phyloP scores from a whole-genome alignment of 1,284 basidiomycete species.

The Ganoderma resinaceum region DNA sequence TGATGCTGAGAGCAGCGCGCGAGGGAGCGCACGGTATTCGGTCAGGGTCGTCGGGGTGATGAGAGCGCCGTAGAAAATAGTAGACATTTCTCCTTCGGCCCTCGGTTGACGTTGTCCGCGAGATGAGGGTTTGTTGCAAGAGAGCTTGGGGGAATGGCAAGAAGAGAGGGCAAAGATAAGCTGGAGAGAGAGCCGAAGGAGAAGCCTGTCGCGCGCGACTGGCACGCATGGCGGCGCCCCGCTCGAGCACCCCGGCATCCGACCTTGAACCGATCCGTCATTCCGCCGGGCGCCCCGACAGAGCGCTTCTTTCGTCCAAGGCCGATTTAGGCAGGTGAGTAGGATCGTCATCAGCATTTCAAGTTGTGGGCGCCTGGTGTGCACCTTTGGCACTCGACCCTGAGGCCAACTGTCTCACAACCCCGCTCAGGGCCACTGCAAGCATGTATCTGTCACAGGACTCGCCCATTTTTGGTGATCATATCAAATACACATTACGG shows the following conservation, averaged over 20 bases:
- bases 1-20: slow-evolving; percentile 65
- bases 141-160: background rate
- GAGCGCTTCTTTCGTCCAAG: background rate
- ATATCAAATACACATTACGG: background rate
- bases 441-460: background rate
- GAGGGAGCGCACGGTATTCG: slow-evolving; percentile 59
- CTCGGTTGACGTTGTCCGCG: background rate
- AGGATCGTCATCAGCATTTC: slow-evolving; percentile 9
- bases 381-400: background rate
- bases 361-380: background rate
- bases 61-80: slow-evolving; percentile 71
- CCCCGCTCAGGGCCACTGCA: background rate
- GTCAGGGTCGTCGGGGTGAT: slow-evolving; percentile 69
- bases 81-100: slow-evolving; percentile 32
- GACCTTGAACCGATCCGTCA: background rate
- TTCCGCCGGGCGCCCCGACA: background rate
- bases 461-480: background rate
- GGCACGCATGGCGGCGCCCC: background rate
- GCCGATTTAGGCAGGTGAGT: slow-evolving; percentile 18
- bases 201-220: background rate
- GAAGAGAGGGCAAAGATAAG: background rate
- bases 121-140: background rate
- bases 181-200: background rate
- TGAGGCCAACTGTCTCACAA: slow-evolving; percentile 1
- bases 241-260: background rate